Percentiles rank a stretch among this genome's conserved stretches.
phyloP scores from a whole-genome alignment of 108 stramenopile species.

The Aurantiochytrium sp. region DNA sequence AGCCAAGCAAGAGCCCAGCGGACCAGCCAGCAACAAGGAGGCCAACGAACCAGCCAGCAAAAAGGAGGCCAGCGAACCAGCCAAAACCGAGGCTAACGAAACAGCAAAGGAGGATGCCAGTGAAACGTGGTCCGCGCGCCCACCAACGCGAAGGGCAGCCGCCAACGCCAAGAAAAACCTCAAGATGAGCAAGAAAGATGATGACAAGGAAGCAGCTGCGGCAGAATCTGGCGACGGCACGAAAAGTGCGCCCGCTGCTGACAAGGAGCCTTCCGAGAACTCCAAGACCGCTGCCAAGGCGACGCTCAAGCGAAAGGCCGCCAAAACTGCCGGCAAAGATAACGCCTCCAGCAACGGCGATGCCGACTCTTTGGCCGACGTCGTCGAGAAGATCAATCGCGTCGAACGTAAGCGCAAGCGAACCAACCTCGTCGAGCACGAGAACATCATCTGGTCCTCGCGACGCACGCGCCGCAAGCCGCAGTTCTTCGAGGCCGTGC shows the following conservation, averaged over 20 bases:
- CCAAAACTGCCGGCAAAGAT: too few species aligned
- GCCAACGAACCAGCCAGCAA: too few species aligned
- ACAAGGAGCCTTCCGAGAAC: neutral
- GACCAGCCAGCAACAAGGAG: too few species aligned
- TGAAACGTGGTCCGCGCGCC: too few species aligned
- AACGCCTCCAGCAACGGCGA: neutral
- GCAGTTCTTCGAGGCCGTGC: constrained; percentile 22
- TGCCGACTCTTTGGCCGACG: neutral
- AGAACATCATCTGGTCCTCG: constrained; percentile 12
- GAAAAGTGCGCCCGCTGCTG: neutral
- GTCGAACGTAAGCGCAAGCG: neutral
- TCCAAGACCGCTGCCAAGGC: neutral
- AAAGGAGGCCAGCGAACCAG: too few species aligned
- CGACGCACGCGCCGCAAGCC: neutral
- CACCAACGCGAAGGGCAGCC: too few species aligned
- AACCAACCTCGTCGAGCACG: neutral
- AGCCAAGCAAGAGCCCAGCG: too few species aligned
- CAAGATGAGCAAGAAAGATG: too few species aligned
- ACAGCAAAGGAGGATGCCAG: too few species aligned
- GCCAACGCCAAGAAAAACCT: too few species aligned
- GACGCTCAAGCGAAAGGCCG: neutral
- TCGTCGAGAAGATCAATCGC: neutral
- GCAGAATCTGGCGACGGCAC: neutral
- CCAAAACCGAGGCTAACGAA: too few species aligned
- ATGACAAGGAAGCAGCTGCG: neutral